phyloP scores from a whole-genome alignment of 129 eudicot genomes.

The Tagetes erecta region DNA sequence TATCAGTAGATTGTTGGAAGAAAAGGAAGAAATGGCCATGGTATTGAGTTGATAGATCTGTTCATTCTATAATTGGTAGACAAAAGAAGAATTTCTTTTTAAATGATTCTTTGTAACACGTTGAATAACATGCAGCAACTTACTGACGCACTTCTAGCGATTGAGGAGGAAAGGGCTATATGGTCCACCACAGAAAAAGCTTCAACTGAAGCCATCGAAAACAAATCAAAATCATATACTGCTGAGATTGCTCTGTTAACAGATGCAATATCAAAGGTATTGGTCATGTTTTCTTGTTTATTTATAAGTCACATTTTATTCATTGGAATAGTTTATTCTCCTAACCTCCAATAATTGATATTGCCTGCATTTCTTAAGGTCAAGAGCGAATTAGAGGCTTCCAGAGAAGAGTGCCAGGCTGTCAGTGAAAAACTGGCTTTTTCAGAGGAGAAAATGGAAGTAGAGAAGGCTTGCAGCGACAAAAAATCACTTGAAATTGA shows the following conservation, averaged over 20 bases:
- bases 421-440: constrained; percentile 36
- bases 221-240: constrained; percentile 44
- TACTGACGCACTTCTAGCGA: constrained; percentile 76
- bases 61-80: constrained; percentile 6
- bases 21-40: constrained; percentile 91
- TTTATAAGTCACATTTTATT: not conserved
- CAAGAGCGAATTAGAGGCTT: constrained; percentile 51
- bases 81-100: not conserved
- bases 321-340: not conserved
- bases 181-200: constrained; percentile 82
- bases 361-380: constrained; percentile 38
- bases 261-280: constrained; percentile 62
- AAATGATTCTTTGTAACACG: constrained; percentile 18
- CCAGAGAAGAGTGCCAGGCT: constrained; percentile 50
- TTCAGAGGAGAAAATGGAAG: constrained; percentile 51
- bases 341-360: constrained; percentile 7
- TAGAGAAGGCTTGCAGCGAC: constrained; percentile 46
- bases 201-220: constrained; percentile 64
- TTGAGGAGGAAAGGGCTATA: constrained; percentile 90
- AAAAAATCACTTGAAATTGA: constrained; percentile 54
- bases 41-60: constrained; percentile 37
- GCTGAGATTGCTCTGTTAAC: constrained; percentile 55
- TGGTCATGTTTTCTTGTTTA: not conserved
- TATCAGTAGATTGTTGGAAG: constrained; percentile 53
- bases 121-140: constrained; percentile 68